phyloP scores from a whole-genome alignment of 1,284 basidiomycete species.

The Ceratobasidium sp. region DNA sequence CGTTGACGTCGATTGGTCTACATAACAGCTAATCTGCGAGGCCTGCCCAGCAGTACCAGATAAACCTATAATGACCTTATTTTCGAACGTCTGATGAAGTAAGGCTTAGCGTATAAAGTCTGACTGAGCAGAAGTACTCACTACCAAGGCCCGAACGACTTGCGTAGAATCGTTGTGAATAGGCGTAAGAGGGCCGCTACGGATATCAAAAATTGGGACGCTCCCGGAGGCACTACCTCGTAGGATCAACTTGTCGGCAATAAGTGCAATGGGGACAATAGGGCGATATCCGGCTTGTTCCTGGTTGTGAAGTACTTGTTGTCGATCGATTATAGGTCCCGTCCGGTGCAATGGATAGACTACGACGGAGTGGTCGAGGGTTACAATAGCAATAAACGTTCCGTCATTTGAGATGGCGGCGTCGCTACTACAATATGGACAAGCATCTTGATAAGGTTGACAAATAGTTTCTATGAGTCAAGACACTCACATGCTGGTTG shows the following conservation, averaged over 20 bases:
- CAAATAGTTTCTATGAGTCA: background rate
- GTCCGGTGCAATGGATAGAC: background rate
- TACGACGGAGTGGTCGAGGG: background rate
- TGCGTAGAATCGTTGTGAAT: background rate
- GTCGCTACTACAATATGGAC: background rate
- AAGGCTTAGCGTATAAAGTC: background rate
- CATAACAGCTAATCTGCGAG: background rate
- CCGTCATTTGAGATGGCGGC: conserved; percentile 3
- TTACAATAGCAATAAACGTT: background rate
- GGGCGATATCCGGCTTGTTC: background rate
- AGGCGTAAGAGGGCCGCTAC: background rate
- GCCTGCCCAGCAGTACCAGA: background rate
- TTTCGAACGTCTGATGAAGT: background rate
- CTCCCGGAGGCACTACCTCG: background rate
- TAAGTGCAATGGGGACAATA: conserved; percentile 1
- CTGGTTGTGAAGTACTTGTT: background rate
- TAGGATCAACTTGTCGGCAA: background rate
- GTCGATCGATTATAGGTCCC: background rate
- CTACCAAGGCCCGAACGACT: background rate
- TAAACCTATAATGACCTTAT: background rate
- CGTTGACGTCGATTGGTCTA: background rate
- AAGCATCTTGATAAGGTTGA: background rate
- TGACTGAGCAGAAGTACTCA: background rate
- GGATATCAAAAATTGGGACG: background rate
- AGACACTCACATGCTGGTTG: background rate